Evolutionary conservation across 2,329 filamentous ascomycete species (phyloP), one percentile per base, ranked within the genome.

Genomic region (Aureobasidium namibiae): DNA sequence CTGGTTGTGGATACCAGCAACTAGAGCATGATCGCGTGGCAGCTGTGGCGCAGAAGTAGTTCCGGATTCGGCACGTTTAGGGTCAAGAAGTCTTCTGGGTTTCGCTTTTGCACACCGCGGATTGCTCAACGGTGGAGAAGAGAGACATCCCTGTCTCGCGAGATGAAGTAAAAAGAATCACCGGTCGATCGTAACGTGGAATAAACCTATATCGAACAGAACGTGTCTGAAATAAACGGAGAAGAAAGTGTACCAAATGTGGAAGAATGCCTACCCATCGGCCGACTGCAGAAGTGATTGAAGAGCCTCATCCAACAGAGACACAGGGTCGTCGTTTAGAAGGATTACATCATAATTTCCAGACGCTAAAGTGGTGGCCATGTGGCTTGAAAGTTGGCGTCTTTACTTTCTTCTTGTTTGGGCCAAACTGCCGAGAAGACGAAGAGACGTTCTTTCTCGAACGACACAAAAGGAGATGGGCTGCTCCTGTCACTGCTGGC

Each of bases 21-120:
- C n/a, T 2, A n/a, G 50, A 54, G 21, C 38, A 23, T 16, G 50
- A 42, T 56, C 52, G 39, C 52, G 52, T 56, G 52, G 52, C 52
- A 56, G 39, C 9, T 39, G 36, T 45, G 39, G 52, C 52, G 52
- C 39, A 34, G 2, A 44, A 34, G 26, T 33, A 18, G 34, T 41
- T 42, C 50, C 36, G 52, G 10, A 56, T 24, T 16, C 39, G 31
- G 39, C 39, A 7, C 38, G 52, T 39, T 45, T 45, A 18, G 18
- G 23, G 13, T 11, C 9, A 21, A 26, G 26, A 26, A 21, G n/a
- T 11, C 18, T 42, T 54, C 50, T 38, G 31, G 29, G n/a, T 38
- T 50, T 50, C 48, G 48, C 23, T 52, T n/a, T 29, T n/a, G 18
- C 48, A 53, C 50, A 54, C 50, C 50, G 50, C 50, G 50, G 31